Evolutionary conservation across 2,329 filamentous ascomycete genomes (phyloP).

Genomic region (Microsporum audouinii): DNA sequence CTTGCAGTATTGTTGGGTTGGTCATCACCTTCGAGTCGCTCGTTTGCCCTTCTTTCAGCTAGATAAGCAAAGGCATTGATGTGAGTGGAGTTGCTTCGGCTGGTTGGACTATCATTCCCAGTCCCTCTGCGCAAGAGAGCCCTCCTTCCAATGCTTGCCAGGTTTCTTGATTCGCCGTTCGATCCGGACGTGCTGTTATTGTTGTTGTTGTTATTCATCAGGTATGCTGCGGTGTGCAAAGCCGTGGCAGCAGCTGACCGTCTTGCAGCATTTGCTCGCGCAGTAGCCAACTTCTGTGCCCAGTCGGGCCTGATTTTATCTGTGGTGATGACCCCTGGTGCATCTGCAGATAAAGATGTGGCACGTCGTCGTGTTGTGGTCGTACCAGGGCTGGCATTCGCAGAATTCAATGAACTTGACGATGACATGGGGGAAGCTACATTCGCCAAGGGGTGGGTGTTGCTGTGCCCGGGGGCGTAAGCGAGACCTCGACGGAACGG

Average conservation of each 20-base stretch:
- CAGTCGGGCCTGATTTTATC: constrained; percentile 89
- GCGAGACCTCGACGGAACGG: constrained; percentile 74
- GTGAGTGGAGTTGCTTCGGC: constrained; percentile 29
- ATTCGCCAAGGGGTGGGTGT: constrained; percentile 41
- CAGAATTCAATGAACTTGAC: constrained; percentile 63
- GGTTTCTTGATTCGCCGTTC: constrained; percentile 38
- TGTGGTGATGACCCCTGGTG: constrained; percentile 79
- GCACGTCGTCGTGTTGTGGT: constrained; percentile 44
- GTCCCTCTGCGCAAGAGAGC: constrained; percentile 35
- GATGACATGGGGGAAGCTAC: constrained; percentile 69
- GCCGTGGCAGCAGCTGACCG: constrained; percentile 88
- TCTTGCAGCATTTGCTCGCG: constrained; percentile 71
- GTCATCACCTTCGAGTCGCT: constrained; percentile 19
- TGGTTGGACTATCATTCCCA: constrained; percentile 25
- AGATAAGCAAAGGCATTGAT: constrained; percentile 38
- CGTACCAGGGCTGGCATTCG: constrained; percentile 29
- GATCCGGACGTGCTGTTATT: constrained; percentile 26
- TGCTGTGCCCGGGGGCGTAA: constrained; percentile 47
- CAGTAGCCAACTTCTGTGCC: constrained; percentile 76
- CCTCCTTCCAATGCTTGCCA: constrained; percentile 50
- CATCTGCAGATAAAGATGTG: constrained; percentile 66
- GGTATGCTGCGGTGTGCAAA: constrained; percentile 84
- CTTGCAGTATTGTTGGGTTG: constrained; percentile 31
- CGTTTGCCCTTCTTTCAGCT: constrained; percentile 32
- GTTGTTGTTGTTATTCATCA: constrained; percentile 47